A percentile compares a stretch with the other conserved stretches of the same genome.
Evolutionary conservation across 306 rosid genomes (phyloP).

Genomic region (Quercus wislizeni): DNA sequence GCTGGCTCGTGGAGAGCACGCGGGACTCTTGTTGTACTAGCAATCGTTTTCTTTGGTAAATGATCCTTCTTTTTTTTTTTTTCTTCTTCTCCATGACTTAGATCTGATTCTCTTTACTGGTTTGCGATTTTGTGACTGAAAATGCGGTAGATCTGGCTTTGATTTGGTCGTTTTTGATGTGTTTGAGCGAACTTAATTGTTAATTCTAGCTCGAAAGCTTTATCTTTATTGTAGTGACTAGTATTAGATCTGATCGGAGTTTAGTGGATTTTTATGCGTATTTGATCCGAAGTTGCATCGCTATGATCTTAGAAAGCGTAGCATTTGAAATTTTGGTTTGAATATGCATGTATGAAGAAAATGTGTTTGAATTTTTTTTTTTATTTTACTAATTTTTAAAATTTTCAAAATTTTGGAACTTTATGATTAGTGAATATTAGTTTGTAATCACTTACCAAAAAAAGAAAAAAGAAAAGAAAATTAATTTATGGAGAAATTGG

Average conservation of each 20-base stretch:
- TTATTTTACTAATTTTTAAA: too few species aligned
- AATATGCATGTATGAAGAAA: too few species aligned
- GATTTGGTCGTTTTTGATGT: neutral
- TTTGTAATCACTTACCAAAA: too few species aligned
- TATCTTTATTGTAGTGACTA: too few species aligned
- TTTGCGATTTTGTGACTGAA: neutral
- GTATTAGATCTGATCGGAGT: neutral
- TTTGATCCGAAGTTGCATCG: neutral
- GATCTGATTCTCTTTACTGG: slow-evolving; percentile 34
- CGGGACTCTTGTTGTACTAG: slow-evolving; percentile 57
- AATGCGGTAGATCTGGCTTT: slow-evolving; percentile 38
- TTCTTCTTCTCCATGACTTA: neutral
- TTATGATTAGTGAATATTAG: too few species aligned
- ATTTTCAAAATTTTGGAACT: too few species aligned
- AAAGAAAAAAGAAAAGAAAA: too few species aligned
- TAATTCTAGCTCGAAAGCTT: too few species aligned
- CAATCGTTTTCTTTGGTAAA: slow-evolving; percentile 69
- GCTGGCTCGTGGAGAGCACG: slow-evolving; percentile 68
- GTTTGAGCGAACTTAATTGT: too few species aligned
- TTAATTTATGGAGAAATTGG: too few species aligned
- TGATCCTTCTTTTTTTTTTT: neutral
- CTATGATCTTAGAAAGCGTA: neutral
- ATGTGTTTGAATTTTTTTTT: too few species aligned
- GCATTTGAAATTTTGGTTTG: neutral
- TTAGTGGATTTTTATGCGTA: neutral